Conservation (phyloP, 768 basidiomycete genomes). For the Nidularia sp. region DNA sequence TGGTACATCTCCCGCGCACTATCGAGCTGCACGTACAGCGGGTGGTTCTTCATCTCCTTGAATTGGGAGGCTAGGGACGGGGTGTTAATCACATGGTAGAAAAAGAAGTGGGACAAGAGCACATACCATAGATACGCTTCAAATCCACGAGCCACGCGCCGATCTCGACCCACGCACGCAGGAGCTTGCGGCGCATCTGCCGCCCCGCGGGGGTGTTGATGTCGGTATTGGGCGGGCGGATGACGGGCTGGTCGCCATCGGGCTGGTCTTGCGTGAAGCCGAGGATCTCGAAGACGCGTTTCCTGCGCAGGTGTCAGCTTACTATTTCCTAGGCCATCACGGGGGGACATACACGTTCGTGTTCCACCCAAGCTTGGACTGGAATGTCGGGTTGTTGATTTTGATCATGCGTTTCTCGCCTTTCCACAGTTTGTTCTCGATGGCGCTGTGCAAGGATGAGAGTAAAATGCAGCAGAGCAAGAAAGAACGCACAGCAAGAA, state of each 20-base stretch:
- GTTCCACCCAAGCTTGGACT: conserved; percentile 66
- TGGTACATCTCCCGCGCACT: conserved; percentile 70
- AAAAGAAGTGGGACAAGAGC: not conserved
- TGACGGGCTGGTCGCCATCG: conserved; percentile 36
- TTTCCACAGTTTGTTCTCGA: conserved; percentile 76
- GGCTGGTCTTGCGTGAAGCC: conserved; percentile 35
- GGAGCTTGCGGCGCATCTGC: conserved; percentile 53
- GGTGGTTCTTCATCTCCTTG: conserved; percentile 36
- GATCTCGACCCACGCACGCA: conserved; percentile 80
- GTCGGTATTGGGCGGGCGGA: conserved; percentile 57
- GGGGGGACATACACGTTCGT: conserved; percentile 49
- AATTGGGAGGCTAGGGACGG: conserved; percentile 37
- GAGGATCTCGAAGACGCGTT: conserved; percentile 38
- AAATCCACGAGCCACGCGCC: conserved; percentile 64
- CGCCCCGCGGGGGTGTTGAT: conserved; percentile 37
- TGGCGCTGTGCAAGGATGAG: conserved; percentile 39
- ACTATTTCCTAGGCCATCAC: too few relatives aligned
- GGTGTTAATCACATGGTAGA: conserved; percentile 2
- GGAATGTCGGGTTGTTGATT: conserved; percentile 50
- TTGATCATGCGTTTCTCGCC: conserved; percentile 59
- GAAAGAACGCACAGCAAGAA: conserved; percentile 51
- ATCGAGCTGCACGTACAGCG: conserved; percentile 48
- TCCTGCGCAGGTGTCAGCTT: conserved; percentile 24
- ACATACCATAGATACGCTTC: conserved; percentile 40
- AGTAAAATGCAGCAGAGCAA: conserved; percentile 4